Conservation (phyloP, 805 yeast species). For the Barnettozyma vustinii region DNA sequence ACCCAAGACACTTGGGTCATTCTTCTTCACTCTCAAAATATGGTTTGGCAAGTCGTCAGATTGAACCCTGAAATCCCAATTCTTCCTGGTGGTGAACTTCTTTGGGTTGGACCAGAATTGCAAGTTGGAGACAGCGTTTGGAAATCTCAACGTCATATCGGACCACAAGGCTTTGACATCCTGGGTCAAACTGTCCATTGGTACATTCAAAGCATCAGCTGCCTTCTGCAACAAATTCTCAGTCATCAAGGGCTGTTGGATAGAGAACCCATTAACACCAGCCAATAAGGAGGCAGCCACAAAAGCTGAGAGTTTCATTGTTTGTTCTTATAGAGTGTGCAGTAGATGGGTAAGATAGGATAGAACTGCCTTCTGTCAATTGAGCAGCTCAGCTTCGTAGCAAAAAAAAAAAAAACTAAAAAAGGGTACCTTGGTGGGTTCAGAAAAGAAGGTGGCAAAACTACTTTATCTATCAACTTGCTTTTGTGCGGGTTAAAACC, state of each 20-base stretch:
- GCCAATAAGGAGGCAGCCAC: slow-evolving; percentile 15
- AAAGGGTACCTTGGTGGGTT: neutral
- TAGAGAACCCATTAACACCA: slow-evolving; percentile 25
- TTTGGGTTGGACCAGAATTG: slow-evolving; percentile 47
- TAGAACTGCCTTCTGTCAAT: neutral
- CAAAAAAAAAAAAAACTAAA: too few relatives aligned
- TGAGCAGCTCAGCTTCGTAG: neutral
- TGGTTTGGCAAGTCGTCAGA: slow-evolving; percentile 40
- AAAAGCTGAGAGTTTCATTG: slow-evolving; percentile 13
- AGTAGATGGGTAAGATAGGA: neutral
- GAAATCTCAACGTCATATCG: slow-evolving; percentile 57
- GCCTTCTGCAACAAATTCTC: slow-evolving; percentile 41
- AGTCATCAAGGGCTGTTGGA: slow-evolving; percentile 28
- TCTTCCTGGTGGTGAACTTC: slow-evolving; percentile 26
- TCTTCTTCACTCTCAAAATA: slow-evolving; percentile 55
- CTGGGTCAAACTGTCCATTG: slow-evolving; percentile 41
- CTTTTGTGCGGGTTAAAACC: neutral
- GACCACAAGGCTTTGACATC: slow-evolving; percentile 53
- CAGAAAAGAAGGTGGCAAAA: neutral
- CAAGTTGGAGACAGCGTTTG: slow-evolving; percentile 47
- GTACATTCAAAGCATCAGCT: slow-evolving; percentile 45
- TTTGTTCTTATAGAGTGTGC: neutral
- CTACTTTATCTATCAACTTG: neutral
- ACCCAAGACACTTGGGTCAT: slow-evolving; percentile 60
- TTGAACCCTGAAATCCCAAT: slow-evolving; percentile 36